Conservation (phyloP, 495 filamentous ascomycete genomes). For the Trichoderma virens region DNA sequence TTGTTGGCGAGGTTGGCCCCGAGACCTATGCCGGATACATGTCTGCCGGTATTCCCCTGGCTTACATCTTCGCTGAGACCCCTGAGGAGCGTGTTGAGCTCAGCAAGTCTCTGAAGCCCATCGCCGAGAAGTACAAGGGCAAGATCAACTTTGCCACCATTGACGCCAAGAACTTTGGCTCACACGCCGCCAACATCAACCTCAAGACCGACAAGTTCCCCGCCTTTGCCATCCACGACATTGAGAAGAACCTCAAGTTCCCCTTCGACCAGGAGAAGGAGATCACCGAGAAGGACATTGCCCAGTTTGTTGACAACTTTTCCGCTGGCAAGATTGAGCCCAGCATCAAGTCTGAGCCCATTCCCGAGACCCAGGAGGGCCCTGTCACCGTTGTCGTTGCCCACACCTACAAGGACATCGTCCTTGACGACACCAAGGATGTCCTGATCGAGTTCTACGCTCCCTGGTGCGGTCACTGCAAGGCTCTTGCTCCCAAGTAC, state of each 20-base stretch:
- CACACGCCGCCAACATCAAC: conserved; percentile 95
- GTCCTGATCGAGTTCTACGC: conserved; percentile 98
- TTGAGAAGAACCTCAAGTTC: conserved; percentile 93
- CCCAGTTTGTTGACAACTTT: conserved; percentile 82
- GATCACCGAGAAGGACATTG: conserved; percentile 66
- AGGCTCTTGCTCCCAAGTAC: conserved; percentile 84
- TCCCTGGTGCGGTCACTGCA: conserved; percentile 99
- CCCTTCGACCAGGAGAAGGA: conserved; percentile 83
- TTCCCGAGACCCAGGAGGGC: conserved; percentile 91
- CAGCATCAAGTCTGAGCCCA: conserved; percentile 95
- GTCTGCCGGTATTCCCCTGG: conserved; percentile 85
- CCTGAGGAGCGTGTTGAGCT: conserved; percentile 79
- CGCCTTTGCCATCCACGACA: conserved; percentile 96
- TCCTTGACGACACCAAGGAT: conserved; percentile 91
- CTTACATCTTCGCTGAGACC: conserved; percentile 96
- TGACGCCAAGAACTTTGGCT: conserved; percentile 89
- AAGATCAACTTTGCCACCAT: conserved; percentile 95
- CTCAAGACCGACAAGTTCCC: conserved; percentile 92
- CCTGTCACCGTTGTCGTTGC: conserved; percentile 85
- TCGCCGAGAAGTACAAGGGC: conserved; percentile 70
- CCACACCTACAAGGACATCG: conserved; percentile 86
- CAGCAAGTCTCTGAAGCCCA: conserved; percentile 52
- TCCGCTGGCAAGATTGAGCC: conserved; percentile 81
- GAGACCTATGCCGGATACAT: conserved; percentile 98
- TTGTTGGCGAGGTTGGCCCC: conserved; percentile 94